A percentile compares a stretch with the other conserved stretches of the same genome.
These are phyloP conservation scores for Yamadazyma membranifaciens DNA, from an alignment of 1,139 yeast genomes.

Conservation along the genomic window DNA sequence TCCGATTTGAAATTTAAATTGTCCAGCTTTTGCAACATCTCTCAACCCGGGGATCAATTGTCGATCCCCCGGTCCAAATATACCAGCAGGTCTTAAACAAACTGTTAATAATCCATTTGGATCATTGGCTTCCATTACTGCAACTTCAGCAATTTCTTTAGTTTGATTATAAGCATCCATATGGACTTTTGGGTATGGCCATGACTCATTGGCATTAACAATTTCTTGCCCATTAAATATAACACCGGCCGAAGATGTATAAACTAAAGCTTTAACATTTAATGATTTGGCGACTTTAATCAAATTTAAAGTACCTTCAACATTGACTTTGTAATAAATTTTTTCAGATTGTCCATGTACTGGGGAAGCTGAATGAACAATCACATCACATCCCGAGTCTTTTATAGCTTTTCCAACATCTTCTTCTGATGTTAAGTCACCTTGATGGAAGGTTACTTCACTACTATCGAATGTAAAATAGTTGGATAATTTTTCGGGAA, in stretches of 20 bases:
- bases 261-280: slow-evolving; percentile 69
- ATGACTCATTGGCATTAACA: slow-evolving; percentile 85
- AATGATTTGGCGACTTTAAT: slow-evolving; percentile 60
- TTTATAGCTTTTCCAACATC: slow-evolving; percentile 68
- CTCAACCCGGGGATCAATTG: slow-evolving; percentile 94
- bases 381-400: slow-evolving; percentile 62
- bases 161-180: slow-evolving; percentile 98
- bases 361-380: slow-evolving; percentile 97
- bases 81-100: slow-evolving; percentile 95
- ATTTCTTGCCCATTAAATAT: slow-evolving; percentile 92
- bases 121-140: slow-evolving; percentile 71
- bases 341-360: slow-evolving; percentile 81
- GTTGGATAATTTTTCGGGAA: slow-evolving; percentile 66
- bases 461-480: slow-evolving; percentile 72
- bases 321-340: slow-evolving; percentile 86
- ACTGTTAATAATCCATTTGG: slow-evolving; percentile 63
- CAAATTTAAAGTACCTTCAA: slow-evolving; percentile 80
- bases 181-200: slow-evolving; percentile 88
- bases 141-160: slow-evolving; percentile 85
- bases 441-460: slow-evolving; percentile 62
- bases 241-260: slow-evolving; percentile 97
- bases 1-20: slow-evolving; percentile 90
- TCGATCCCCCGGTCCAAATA: slow-evolving; percentile 98
- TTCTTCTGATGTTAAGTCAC: slow-evolving; percentile 75
- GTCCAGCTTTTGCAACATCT: slow-evolving; percentile 78